Base-by-base conservation (phyloP, 306 rosid species). In the Arachis hypogaea region DNA sequence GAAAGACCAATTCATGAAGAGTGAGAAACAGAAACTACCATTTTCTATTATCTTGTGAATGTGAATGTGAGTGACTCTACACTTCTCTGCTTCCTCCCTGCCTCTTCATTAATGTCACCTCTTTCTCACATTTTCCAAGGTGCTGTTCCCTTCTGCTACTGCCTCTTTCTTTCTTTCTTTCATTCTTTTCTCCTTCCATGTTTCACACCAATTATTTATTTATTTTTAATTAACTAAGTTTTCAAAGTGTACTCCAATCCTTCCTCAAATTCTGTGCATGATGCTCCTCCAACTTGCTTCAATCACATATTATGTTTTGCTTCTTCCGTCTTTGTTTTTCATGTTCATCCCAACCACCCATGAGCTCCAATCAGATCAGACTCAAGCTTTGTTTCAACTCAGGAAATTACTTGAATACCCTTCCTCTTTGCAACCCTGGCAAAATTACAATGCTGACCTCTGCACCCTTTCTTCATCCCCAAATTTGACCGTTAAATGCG, bases 401-500 rank as follows among this genome's bases (percentile, higher is more conserved):
- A 86, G 85, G 78, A 84, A 74, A 59, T 77, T 84, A 57, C 84
- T 92, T 60, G 97, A 92, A 81, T 77, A 76, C 75, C 93, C 97
- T 67, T 33, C 85, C 10, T 73, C 88, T 8, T 70, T 92, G 76
- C 85, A 75, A 77, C 49, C 40, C 52, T 85, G 85, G 93, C 79
- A 76, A 59, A 76, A 71, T 82, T 85, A 76, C 84, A 0, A 45
- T 61, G 84, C 81, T 4, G 93, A 87, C 80, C 56, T 86, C 8
- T 92, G 97, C 51, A 44, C 33, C 77, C 8, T 86, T 77, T 54
- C 90, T 76, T 66, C 87, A 49, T 75, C 93, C 63, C 72, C 66
- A 49, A 77, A 83, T 18, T 9, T 78, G 82, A 84, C 86, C 76
- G 71, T 92, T 45, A 78, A 80, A 73, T 92, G 97, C 72, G 83